These are phyloP conservation scores for Mytilinidion resinicola DNA, from an alignment of 495 filamentous ascomycete species.

Conservation along the genomic window DNA sequence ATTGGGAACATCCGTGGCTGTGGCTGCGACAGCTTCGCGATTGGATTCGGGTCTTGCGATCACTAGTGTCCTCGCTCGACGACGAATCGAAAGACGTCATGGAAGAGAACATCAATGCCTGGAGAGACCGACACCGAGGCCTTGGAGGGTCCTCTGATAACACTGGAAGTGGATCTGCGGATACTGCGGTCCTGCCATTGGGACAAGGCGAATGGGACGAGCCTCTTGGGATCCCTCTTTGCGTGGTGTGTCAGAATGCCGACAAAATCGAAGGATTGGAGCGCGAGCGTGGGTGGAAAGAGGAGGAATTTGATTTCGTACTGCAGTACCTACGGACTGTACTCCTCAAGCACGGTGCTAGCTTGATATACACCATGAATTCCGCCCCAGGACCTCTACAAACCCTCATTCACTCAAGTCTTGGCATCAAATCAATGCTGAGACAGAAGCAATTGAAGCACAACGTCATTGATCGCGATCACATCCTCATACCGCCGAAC, in stretches of 20 bases:
- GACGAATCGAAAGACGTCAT: conserved; percentile 70
- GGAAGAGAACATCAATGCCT: conserved; percentile 70
- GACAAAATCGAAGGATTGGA: conserved; percentile 85
- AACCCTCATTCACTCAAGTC: conserved; percentile 74
- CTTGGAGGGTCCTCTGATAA: conserved; percentile 13
- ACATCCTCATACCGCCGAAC: conserved; percentile 86
- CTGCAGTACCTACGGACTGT: conserved; percentile 83
- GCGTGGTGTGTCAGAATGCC: conserved; percentile 89
- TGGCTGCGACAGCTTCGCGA: conserved; percentile 83
- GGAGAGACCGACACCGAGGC: conserved; percentile 50
- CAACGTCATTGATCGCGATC: conserved; percentile 94
- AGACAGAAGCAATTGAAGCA: conserved; percentile 80
- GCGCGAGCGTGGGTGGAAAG: conserved; percentile 81
- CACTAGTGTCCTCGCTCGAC: conserved; percentile 66
- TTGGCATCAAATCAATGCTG: conserved; percentile 84
- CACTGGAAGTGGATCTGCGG: conserved; percentile 10
- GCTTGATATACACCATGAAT: conserved; percentile 82
- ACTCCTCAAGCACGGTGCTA: conserved; percentile 81
- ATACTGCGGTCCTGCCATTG: conserved; percentile 64
- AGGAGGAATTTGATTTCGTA: conserved; percentile 89
- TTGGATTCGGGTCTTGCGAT: conserved; percentile 77
- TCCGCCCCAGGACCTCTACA: conserved; percentile 73
- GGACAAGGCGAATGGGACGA: conserved; percentile 95
- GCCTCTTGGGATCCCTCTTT: conserved; percentile 78
- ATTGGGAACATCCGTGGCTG: conserved; percentile 89